Conservation (phyloP, 306 rosid genomes). For the Fagus sylvatica region DNA sequence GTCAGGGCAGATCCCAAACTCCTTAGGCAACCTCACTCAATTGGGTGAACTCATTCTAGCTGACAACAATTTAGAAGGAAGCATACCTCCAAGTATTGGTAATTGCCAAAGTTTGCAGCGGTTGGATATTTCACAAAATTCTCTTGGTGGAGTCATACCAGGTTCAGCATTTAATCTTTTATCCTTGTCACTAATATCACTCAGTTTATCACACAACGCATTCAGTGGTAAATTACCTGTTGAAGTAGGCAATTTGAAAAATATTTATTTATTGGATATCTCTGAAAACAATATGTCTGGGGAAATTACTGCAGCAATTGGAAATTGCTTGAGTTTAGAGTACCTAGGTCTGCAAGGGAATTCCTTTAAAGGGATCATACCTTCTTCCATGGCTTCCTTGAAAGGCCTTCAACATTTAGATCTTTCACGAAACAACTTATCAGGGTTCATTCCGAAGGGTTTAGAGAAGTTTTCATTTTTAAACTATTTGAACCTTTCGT, state of each 20-base stretch:
- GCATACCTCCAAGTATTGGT: conserved; percentile 25
- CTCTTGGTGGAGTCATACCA: conserved; percentile 33
- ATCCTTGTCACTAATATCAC: not conserved
- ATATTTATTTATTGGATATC: conserved; percentile 15
- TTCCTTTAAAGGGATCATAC: conserved; percentile 28
- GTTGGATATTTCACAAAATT: conserved; percentile 3
- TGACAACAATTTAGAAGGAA: conserved; percentile 31
- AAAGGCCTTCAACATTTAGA: conserved; percentile 33
- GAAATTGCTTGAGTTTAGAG: conserved; percentile 25
- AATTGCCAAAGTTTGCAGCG: conserved; percentile 6
- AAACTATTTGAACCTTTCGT: conserved; percentile 37
- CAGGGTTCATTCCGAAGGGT: conserved; percentile 32
- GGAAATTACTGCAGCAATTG: conserved; percentile 28
- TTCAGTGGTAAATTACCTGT: conserved; percentile 17
- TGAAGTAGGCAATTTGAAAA: conserved; percentile 18
- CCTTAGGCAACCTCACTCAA: conserved; percentile 31
- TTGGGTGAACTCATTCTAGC: not conserved
- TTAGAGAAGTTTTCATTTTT: conserved; percentile 16
- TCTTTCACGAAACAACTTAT: conserved; percentile 30
- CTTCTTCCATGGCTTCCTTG: conserved; percentile 32
- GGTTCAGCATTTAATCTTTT: not conserved
- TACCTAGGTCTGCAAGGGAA: conserved; percentile 25
- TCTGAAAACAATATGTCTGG: conserved; percentile 27
- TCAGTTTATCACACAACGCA: conserved; percentile 33
- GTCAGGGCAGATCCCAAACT: conserved; percentile 23